Base-by-base conservation (phyloP, 257 asterid species). In the Handroanthus guayacan region DNA sequence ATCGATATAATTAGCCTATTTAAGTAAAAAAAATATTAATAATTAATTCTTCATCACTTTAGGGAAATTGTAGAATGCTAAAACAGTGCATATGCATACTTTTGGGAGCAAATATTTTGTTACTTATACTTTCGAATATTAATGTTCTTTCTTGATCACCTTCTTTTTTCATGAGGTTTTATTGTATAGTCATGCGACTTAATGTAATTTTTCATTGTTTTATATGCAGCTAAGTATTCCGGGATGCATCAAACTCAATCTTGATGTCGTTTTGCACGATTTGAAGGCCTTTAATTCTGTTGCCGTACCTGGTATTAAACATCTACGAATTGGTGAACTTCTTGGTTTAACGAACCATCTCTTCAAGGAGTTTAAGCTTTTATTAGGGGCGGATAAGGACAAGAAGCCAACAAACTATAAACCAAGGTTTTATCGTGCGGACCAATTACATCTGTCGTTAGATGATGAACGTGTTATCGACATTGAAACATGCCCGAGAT, bases 381-480 rank as follows among this genome's bases (percentile, higher is more conserved):
- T 94, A 43, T 68, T 92, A 75, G 93, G 88, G 73, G 75, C 61
- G 14, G 86, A 81, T 7, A 80, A 78, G 73, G 79, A 81, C 70
- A 81, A 78, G 75, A 77, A 34, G 62, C 41, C 73, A 18, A 17
- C 37, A 43, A 71, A 67, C 78, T 71, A 69, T 52, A 85, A 88
- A 67, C 93, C 85, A 12, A 82, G 93, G 50, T 89, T 61, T 72
- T 74, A 70, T 67, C 74, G 84, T 11, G 81, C 71, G 5, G 89
- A 57, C 11, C 87, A 87, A 69, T 9, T 85, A 16, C 75, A 84
- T 84, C 87, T 90, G 62, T 82, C 97, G 52, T 60, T 89, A 51
- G 95, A 89, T 8, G 92, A 90, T 61, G 97, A 89, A 3, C 92
- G 88, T 6, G 84, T 71, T 9, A 80, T 94, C n/a, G 97, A 92